Base-by-base conservation (phyloP, 495 filamentous ascomycete genomes). In the Penicillium paradoxum region DNA sequence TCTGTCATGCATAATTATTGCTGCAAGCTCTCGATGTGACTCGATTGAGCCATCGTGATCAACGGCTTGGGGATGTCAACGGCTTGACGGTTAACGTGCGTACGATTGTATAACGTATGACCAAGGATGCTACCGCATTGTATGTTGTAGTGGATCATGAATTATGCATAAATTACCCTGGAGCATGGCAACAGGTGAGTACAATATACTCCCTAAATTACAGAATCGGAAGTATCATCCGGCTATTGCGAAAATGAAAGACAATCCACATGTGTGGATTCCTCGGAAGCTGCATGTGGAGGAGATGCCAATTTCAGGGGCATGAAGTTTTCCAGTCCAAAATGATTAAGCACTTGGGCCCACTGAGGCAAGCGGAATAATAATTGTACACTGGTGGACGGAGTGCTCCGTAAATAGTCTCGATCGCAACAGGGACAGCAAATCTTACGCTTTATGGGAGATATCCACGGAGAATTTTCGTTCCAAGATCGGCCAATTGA, bases 401-500 rank as follows among this genome's bases (percentile, higher is more conserved):
- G n/a, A n/a, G n/a, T n/a, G n/a, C n/a, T n/a, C n/a, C 1, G 9
- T 5, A 10, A 9, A 34, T 45, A 27, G 38, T 49, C 21, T 29
- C 29, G 41, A 45, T 40, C 34, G 36, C 13, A n/a, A n/a, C n/a
- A n/a, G n/a, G n/a, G n/a, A 29, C 5, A 34, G 33, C 33, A 13
- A 45, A 25, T 47, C 25, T 38, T 22, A 17, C 6, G 34, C 36
- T 27, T 8, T 27, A 43, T 29, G 3, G 10, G 22, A 9, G 2
- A 33, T 25, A 29, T 37, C 38, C 18, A 32, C 50, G 46, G 54
- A 57, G 38, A 54, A 32, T 43, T 43, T 44, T 54, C 42, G 38
- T 51, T 18, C 18, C 27, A 42, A 49, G 45, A 57, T 59, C 50
- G 50, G 49, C 39, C 18, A 37, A 22, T 7, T 39, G 37, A 18